Percentiles rank a stretch among this genome's conserved stretches.
Conservation (phyloP, 768 basidiomycete species). For the Psilocybe azurescens region DNA sequence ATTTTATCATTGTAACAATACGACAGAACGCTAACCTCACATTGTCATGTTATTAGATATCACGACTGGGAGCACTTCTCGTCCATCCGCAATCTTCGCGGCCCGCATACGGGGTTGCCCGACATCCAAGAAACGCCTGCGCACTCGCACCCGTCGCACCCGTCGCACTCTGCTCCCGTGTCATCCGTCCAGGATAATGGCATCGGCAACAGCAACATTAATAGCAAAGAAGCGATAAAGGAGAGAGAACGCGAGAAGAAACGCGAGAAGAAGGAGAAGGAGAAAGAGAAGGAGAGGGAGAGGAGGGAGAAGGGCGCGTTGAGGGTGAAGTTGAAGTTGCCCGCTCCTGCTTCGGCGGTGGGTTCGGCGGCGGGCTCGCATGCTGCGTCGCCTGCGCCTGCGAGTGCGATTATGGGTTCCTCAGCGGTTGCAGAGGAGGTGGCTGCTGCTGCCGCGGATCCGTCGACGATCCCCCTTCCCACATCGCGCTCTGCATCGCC, state of each 20-base stretch:
- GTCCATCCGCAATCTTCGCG: slow-evolving; percentile 85
- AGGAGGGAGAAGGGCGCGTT: slow-evolving; percentile 23
- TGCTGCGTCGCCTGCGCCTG: neutral
- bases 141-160: slow-evolving; percentile 7
- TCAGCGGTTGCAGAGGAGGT: neutral
- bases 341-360: neutral
- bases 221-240: slow-evolving; percentile 9
- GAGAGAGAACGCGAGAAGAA: slow-evolving; percentile 31
- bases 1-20: neutral
- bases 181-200: too few species aligned
- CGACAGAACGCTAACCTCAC: too few species aligned
- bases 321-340: slow-evolving; percentile 31
- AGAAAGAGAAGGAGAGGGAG: slow-evolving; percentile 24
- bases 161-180: neutral
- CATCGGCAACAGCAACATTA: neutral
- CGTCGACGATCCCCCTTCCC: slow-evolving; percentile 26
- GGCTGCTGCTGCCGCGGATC: slow-evolving; percentile 13
- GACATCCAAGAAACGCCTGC: slow-evolving; percentile 55
- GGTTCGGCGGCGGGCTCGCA: neutral
- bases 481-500: slow-evolving; percentile 30
- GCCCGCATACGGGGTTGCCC: slow-evolving; percentile 82
- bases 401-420: neutral
- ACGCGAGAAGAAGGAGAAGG: slow-evolving; percentile 29
- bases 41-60: slow-evolving; percentile 52
- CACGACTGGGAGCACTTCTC: slow-evolving; percentile 97